Base-by-base conservation (phyloP, 257 asterid species). In the Galeopsis tetrahit region DNA sequence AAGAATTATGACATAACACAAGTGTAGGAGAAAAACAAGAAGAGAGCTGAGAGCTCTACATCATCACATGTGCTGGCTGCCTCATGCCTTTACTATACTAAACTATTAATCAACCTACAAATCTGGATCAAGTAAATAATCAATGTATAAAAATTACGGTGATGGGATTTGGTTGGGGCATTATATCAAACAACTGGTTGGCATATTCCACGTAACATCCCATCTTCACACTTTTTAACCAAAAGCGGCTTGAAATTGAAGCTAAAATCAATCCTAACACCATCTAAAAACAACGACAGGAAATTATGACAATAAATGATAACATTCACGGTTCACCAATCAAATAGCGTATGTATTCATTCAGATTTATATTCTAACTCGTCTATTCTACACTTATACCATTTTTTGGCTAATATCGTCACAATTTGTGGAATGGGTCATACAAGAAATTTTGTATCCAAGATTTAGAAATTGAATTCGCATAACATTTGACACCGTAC, bases 151-250 rank as follows among this genome's bases (percentile, higher is more conserved):
- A 44, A 28, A 62, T 17, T 56, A 3, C 9, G 44, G 66, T 38
- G 58, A 35, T 13, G 21, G 40, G 5, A 31, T 10, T 40, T 71
- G 56, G 39, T 66, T 59, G 60, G 58, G 60, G 56, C 7, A 43
- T 32, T 55, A 4, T 63, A 35, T 72, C 62, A 4, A 63, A 53
- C 33, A 14, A 64, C 38, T 15, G 38, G 28, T 6, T 8, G 75
- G 77, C 82, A 81, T 77, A 73, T 77, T 77, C 79, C 66, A 21
- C 5, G 66, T 56, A 58, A 72, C 62, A 81, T 77, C 64, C 75
- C 49, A 0, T 55, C 59, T 3, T 42, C 8, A 31, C 70, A 28
- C 9, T 10, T 52, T 56, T 51, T 38, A 51, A 32, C 4, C 46
- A 13, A 70, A 75, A 40, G 60, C 66, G 69, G 82, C 80, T 74